phyloP scores from a whole-genome alignment of 495 filamentous ascomycete genomes.

The Terfezia claveryi region DNA sequence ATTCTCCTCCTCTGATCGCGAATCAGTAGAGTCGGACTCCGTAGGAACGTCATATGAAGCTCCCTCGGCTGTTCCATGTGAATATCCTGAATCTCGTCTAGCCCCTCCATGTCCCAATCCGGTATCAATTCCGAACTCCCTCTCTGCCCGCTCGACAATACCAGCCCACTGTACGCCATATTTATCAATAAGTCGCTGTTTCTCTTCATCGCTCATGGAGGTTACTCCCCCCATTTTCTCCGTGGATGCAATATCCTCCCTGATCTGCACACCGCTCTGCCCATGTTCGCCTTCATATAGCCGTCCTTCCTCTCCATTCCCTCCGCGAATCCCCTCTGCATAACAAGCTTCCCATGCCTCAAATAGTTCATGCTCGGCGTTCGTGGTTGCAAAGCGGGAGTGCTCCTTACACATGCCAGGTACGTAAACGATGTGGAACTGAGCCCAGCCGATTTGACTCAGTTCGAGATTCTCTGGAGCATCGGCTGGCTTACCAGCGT shows the following conservation, averaged over 20 bases:
- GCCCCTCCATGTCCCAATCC: constrained; percentile 31
- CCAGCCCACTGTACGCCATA: constrained; percentile 73
- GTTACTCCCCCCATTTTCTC: background rate
- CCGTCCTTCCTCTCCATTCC: constrained; percentile 37
- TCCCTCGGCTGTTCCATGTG: constrained; percentile 7
- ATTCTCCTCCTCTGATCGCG: constrained; percentile 22
- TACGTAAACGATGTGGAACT: constrained; percentile 61
- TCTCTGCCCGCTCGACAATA: constrained; percentile 52
- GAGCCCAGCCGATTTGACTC: constrained; percentile 53
- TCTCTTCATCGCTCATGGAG: constrained; percentile 26
- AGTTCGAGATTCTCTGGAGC: constrained; percentile 37
- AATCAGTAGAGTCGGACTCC: constrained; percentile 21
- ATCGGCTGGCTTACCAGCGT: constrained; percentile 40
- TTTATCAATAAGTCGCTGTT: constrained; percentile 52
- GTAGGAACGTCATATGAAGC: constrained; percentile 11
- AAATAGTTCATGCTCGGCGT: constrained; percentile 73
- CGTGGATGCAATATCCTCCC: constrained; percentile 52
- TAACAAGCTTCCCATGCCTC: constrained; percentile 85
- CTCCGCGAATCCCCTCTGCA: constrained; percentile 56
- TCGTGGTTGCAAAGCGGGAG: constrained; percentile 59
- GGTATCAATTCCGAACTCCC: constrained; percentile 28
- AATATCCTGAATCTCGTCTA: constrained; percentile 26
- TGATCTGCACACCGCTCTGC: constrained; percentile 47
- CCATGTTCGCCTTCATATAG: constrained; percentile 45
- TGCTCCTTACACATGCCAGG: constrained; percentile 83